Evolutionary conservation across 164 flowering plant genomes (phyloP), one percentile per base, ranked within the genome.

Genomic region (Cinnamomum micranthum): DNA sequence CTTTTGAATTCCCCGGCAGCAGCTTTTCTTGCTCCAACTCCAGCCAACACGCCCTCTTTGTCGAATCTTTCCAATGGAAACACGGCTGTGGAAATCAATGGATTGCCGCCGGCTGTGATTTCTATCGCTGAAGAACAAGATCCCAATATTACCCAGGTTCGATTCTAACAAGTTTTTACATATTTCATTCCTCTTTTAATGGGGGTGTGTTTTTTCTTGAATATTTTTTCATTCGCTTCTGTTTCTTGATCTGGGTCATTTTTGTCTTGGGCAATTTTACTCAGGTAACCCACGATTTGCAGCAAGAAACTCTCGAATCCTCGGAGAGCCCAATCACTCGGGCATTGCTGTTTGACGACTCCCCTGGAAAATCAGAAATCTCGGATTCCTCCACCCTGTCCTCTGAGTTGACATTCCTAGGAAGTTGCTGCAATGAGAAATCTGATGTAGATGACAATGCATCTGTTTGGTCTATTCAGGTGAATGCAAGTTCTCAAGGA

Each of bases 401-500:
- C 17, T 88, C 92, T 58, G 87, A 70, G 62, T 22, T 87, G 79
- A 83, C 88, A 10, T 71, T 62, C 66, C 80, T 50, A 35, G 78
- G 50, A 25, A 64, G 67, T 25, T 64, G 31, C 28, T 25, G n/a
- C 24, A 2, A 55, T 55, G 60, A 55, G 60, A 55, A 55, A 55
- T 55, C 60, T 55, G 91, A 87, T 14, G 95, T 90, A 64, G 94
- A 91, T 41, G 69, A 67, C 47, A 78, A 81, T 73, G 69, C 85
- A 7, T 91, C 95, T 2, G 74, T 85, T 20, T 93, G 96, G 94
- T 91, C 96, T 23, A 80, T 89, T 64, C 90, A 89, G 81, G 94
- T 83, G n/a, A 88, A 91, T 78, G 89, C 90, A 59, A 90, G 94
- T 71, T 80, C 80, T 35, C 76, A 72, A 3, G 85, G 77, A 50